Base-by-base conservation (phyloP, 2,329 filamentous ascomycete species). In the Xylaria sp. region DNA sequence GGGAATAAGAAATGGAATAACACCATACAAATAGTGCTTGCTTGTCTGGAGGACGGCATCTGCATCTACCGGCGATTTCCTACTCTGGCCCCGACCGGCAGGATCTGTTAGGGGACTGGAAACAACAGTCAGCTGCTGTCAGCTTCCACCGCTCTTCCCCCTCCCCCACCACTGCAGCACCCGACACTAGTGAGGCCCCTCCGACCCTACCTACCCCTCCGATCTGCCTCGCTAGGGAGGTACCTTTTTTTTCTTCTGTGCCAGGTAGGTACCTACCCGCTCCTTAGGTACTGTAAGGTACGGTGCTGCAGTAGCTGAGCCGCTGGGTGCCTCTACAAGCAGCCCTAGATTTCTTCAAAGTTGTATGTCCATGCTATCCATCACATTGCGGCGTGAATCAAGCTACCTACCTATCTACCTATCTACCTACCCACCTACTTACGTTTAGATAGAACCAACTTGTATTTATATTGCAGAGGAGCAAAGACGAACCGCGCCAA, bases 111-210 rank as follows among this genome's bases (percentile, higher is more conserved):
- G 28, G 28, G 28, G 11, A 47, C 47, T 23, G 37, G 47, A 55
- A n/a, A n/a, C n/a, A n/a, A 65, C 62, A 62, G 63, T 65, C 59
- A 65, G 63, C 60, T 45, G 35, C 28, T 33, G 55, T 65, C 58
- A 56, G 47, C 43, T 31, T 43, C 28, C 37, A 49, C 19, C 23
- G 42, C 38, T 35, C 21, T 28, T 47, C 17, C 21, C 43, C 15
- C 33, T 42, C 31, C 37, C 37, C 25, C 15, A 37, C 45, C 33
- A 35, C 35, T 38, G 52, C 40, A 57, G 38, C 21, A 38, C 19
- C 4, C 15, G 31, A 43, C 28, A 23, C 23, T 47, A 47, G 15
- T 15, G 23, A 23, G 17, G 17, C 42, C 21, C 25, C 25, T 21
- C 40, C 47, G 56, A 51, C 40, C 38, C 31, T 31, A 9, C 42